phyloP scores from a whole-genome alignment of 805 yeast species.

The Candida taoyuanica region DNA sequence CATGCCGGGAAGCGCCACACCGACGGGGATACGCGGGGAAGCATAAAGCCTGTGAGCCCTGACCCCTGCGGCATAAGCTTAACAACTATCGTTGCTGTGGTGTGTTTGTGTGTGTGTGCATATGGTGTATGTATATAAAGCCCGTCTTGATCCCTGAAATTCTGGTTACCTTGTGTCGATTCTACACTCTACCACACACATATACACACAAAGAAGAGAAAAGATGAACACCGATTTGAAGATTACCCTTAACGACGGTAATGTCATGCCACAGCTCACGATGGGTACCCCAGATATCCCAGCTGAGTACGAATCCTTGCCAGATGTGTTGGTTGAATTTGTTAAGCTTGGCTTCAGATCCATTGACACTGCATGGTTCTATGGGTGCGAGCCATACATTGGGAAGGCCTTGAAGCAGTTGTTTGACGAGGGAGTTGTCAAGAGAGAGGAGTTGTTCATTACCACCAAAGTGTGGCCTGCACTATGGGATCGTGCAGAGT shows the following conservation, averaged over 20 bases:
- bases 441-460: constrained; percentile 59
- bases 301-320: constrained; percentile 41
- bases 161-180: too few species aligned
- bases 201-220: too few species aligned
- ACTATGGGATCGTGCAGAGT: constrained; percentile 45
- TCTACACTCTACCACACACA: too few species aligned
- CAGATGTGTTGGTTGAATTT: constrained; percentile 39
- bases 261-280: constrained; percentile 60
- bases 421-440: constrained; percentile 35
- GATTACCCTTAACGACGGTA: constrained; percentile 47
- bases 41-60: too few species aligned
- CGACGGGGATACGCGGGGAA: constrained; percentile 1
- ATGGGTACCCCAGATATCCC: constrained; percentile 61
- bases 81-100: background rate
- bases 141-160: too few species aligned
- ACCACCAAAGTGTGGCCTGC: constrained; percentile 70
- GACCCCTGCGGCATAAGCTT: background rate
- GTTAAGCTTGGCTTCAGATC: constrained; percentile 57
- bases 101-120: background rate
- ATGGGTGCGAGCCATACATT: constrained; percentile 56
- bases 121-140: too few species aligned
- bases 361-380: constrained; percentile 71
- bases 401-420: constrained; percentile 47
- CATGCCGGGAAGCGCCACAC: too few species aligned
- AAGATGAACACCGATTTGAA: constrained; percentile 4